Evolutionary conservation across 1,139 yeast species (phyloP).

Genomic region (Yamadazyma taylorii): DNA sequence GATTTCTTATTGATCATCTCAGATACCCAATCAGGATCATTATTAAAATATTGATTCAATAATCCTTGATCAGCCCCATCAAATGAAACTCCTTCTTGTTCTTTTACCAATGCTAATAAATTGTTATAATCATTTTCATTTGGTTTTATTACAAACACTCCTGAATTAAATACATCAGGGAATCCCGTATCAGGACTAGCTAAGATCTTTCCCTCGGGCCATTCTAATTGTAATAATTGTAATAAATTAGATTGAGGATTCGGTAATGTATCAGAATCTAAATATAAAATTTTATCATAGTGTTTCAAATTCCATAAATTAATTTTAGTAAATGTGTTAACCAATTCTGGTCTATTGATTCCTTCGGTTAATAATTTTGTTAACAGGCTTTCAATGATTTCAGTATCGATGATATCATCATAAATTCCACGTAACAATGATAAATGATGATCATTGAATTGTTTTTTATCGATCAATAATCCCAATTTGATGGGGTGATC

Average conservation of each 20-base stretch:
- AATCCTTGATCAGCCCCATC: conserved; percentile 98
- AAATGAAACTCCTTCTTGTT: conserved; percentile 49
- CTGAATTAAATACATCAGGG: conserved; percentile 94
- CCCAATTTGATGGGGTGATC: conserved; percentile 24
- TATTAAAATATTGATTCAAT: conserved; percentile 74
- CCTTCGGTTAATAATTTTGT: conserved; percentile 27
- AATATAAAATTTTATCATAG: conserved; percentile 63
- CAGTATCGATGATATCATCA: conserved; percentile 33
- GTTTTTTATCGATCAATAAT: conserved; percentile 34
- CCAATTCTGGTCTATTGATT: conserved; percentile 73
- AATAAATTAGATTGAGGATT: conserved; percentile 29
- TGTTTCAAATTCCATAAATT: conserved; percentile 61
- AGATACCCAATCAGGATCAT: conserved; percentile 45
- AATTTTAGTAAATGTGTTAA: conserved; percentile 69
- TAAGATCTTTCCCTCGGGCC: conserved; percentile 41
- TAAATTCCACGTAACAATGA: conserved; percentile 26
- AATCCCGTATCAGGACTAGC: conserved; percentile 96
- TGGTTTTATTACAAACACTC: conserved; percentile 73
- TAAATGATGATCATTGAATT: conserved; percentile 30
- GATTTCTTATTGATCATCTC: conserved; percentile 11
- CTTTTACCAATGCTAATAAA: conserved; percentile 37
- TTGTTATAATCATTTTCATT: conserved; percentile 42
- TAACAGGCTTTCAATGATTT: conserved; percentile 23
- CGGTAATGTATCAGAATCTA: conserved; percentile 85
- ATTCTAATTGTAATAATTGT: conserved; percentile 31